Base-by-base conservation (phyloP, 169 alveolate species). In the Plasmodium gallinaceum region DNA sequence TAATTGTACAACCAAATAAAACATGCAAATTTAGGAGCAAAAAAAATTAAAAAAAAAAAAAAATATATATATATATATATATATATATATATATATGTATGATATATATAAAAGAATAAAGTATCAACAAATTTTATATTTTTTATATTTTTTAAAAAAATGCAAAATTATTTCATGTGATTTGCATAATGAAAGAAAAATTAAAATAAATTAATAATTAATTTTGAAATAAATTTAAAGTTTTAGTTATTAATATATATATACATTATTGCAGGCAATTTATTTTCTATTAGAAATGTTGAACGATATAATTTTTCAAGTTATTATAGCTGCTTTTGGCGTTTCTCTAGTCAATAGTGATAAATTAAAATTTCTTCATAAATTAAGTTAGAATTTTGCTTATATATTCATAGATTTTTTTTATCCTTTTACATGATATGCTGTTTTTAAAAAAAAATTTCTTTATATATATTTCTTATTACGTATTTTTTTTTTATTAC, bases 311-410 rank as follows among this genome's bases (percentile, higher is more conserved):
- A 80, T 80, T 45, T 66, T 80, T 26, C 90, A 80, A 68, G 83
- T 80, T 66, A 51, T 66, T 66, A 37, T 80, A 52, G 80, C 90
- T 65, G 68, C 90, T 20, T 16, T 80, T 45, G 90, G 90, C 24
- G 90, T 80, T 48, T 51, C 90, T 6, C 16, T 80, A 80, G 90
- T 80, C 43, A 80, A 80, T 71, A 80, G 90, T 46, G 90, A 80
- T 52, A 80, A 68, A 68, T 26, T 80, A 51, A 80, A 80, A 54
- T 52, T 66, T 69, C 90, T 80, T 52, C 83, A 80, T 24, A 80
- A 80, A 71, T 66, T 80, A 46, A 80, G 90, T 80, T 52, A 80
- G 88, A 14, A 32, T n/a, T 12, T 65, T 10, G 22, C 24, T 62
- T 24, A 16, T 60, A 60, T 24, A 60, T 24, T 60, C 14, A 14